Base-by-base conservation (phyloP, 2,329 filamentous ascomycete species). In the Colletotrichum sp. region DNA sequence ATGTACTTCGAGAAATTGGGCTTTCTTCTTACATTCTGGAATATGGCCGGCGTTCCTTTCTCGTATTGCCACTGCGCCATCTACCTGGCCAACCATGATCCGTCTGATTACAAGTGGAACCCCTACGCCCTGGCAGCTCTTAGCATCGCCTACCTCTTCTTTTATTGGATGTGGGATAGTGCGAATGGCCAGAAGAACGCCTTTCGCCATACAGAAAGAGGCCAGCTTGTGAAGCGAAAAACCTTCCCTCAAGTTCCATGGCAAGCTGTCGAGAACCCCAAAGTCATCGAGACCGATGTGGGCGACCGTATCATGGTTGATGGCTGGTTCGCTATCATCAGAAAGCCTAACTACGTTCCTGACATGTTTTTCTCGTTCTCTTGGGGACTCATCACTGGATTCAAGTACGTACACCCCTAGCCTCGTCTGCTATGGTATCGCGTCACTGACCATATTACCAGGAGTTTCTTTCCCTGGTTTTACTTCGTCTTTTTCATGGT, bases 11-110 rank as follows among this genome's bases (percentile, higher is more conserved):
- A 96, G 87, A 96, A 96, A 87, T 95, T 93, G 90, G 95, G 95
- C 73, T 96, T 96, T 88, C 96, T 96, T 94, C 90, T 96, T 77
- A 95, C 95, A 83, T 96, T 96, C 89, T 96, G 95, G 95, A 96
- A 96, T 85, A 86, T 96, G 85, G 94, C 94, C 44, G 95, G 95
- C 80, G 95, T 96, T 21, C 95, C 95, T 3, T 88, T 96, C 74
- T 93, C 90, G 75, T 96, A 96, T 89, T 96, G 94, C 87, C 94
- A 96, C 88, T 95, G 93, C 89, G 95, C 93, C 34, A 90, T 96
- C 81, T 96, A 93, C 86, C 89, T 96, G 69, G 94, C 94, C 79
- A 95, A 93, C 84, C 94, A 96, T 84, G 85, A 92, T 79, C 93
- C 95, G 1, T 88, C 90, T 36, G 90, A 90, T 72, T 96, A 96